Base-by-base conservation (phyloP, 768 basidiomycete species). In the Tylopilus subfusipes region DNA sequence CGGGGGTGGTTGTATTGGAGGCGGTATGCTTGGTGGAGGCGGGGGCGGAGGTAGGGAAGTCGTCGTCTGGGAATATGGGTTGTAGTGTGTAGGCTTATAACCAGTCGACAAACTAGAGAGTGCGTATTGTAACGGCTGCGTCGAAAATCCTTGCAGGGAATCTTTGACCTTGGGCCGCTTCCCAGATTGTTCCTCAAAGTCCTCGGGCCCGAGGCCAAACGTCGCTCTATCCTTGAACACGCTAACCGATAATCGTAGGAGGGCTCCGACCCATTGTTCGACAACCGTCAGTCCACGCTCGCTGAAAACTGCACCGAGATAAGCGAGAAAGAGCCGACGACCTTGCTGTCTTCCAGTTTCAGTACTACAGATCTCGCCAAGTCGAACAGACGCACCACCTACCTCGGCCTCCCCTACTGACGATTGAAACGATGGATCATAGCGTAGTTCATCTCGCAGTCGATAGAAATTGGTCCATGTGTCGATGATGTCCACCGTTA, bases 241-340 rank as follows among this genome's bases (percentile, higher is more conserved):
- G 7, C 50, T 53, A 42, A 52, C 50, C 4, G 69, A 61, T 22
- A 71, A 48, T 43, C 63, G 71, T 19, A 70, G 75, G 58, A 68
- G 77, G 56, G 57, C 64, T 42, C 71, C 74, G 62, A 87, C 76
- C 87, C 87, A 89, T 54, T 74, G 68, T 61, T 78, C 76, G 54
- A 85, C 78, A 33, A 67, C 69, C 18, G 71, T 65, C 56, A 79
- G 69, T 39, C 86, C 86, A 59, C 73, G 75, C 54, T 83, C 79
- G 56, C 71, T 63, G 62, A 77, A 86, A 25, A 86, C 76, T 36
- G 80, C 87, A 42, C 84, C 87, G 31, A 85, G 76, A 71, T 88
- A 88, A 39, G 86, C 82, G 60, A 79, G 73, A 65, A 89, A 86
- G 19, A 88, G 70, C 18, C 74, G 64, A 31, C 74, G 75, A 7